Percentiles rank a stretch among this genome's conserved stretches.
These are phyloP conservation scores for Phaeolepiota aurea DNA, from an alignment of 768 basidiomycete genomes.

Conservation along the genomic window DNA sequence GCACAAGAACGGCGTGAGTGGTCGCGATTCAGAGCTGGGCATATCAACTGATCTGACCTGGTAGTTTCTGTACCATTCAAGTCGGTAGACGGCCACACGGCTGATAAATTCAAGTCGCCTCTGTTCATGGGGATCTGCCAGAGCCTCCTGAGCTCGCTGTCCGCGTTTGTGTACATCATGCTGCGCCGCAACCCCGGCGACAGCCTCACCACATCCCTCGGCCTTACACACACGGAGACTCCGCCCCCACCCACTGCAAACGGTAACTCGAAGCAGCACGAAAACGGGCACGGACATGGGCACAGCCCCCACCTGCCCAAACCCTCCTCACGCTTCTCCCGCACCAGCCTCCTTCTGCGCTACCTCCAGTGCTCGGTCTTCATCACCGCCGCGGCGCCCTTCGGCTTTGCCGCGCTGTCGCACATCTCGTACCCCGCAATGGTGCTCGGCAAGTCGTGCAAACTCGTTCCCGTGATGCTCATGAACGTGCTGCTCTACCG, in stretches of 20 bases:
- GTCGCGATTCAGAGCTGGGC: constrained; percentile 1
- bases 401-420: constrained; percentile 90
- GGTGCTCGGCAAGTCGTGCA: constrained; percentile 98
- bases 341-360: constrained; percentile 48
- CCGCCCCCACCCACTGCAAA: constrained; percentile 14
- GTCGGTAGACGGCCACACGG: constrained; percentile 49
- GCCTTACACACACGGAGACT: constrained; percentile 36
- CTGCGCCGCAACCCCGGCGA: constrained; percentile 47
- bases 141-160: constrained; percentile 67
- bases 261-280: constrained; percentile 18
- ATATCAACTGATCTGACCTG: constrained; percentile 1
- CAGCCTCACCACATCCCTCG: constrained; percentile 49
- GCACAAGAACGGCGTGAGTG: constrained; percentile 86
- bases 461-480: constrained; percentile 96
- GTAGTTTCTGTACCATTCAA: constrained; percentile 82
- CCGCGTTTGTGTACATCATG: constrained; percentile 70
- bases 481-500: constrained; percentile 97
- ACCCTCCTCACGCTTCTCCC: constrained; percentile 25
- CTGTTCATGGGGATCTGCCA: constrained; percentile 83
- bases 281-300: constrained; percentile 21
- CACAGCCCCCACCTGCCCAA: constrained; percentile 23
- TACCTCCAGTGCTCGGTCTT: constrained; percentile 83
- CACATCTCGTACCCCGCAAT: constrained; percentile 98
- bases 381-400: constrained; percentile 88
- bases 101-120: constrained; percentile 77